These are phyloP conservation scores for Colletotrichum acutatum DNA, from an alignment of 2,329 filamentous ascomycete species.

Conservation along the genomic window DNA sequence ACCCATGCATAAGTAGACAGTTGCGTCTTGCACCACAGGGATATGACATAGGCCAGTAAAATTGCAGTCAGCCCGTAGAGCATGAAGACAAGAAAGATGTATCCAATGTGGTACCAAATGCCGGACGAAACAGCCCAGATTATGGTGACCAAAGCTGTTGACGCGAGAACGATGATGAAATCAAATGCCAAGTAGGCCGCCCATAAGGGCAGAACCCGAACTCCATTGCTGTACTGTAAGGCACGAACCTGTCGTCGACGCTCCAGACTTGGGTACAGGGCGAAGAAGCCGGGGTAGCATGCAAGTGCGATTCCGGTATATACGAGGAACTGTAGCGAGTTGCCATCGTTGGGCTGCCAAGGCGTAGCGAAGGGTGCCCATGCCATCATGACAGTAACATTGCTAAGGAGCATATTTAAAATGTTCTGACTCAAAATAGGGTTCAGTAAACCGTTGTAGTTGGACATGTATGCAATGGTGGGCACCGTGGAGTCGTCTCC, in stretches of 20 bases:
- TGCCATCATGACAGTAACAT: constrained; percentile 75
- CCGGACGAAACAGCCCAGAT: constrained; percentile 74
- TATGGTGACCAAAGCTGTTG: constrained; percentile 73
- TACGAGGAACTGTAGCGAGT: constrained; percentile 81
- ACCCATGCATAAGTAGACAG: constrained; percentile 87
- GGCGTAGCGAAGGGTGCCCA: constrained; percentile 83
- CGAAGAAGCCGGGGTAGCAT: constrained; percentile 86
- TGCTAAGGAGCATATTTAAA: constrained; percentile 73
- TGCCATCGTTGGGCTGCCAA: constrained; percentile 74
- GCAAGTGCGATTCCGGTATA: constrained; percentile 85
- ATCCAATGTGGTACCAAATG: constrained; percentile 82
- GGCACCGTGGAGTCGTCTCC: constrained; percentile 69
- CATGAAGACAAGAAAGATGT: constrained; percentile 76
- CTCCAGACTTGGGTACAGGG: constrained; percentile 89
- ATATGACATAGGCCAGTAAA: constrained; percentile 82
- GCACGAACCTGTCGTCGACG: constrained; percentile 82
- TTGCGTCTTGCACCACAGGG: constrained; percentile 82
- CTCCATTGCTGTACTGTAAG: constrained; percentile 92
- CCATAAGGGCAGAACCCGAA: constrained; percentile 85
- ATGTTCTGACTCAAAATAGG: constrained; percentile 73
- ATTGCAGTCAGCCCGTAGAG: constrained; percentile 80
- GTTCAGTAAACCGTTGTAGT: constrained; percentile 64
- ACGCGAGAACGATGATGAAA: constrained; percentile 76
- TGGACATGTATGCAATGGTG: constrained; percentile 77
- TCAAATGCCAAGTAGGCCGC: constrained; percentile 85